Base-by-base conservation (phyloP, 2,329 filamentous ascomycete genomes). In the Trichophyton equinum region DNA sequence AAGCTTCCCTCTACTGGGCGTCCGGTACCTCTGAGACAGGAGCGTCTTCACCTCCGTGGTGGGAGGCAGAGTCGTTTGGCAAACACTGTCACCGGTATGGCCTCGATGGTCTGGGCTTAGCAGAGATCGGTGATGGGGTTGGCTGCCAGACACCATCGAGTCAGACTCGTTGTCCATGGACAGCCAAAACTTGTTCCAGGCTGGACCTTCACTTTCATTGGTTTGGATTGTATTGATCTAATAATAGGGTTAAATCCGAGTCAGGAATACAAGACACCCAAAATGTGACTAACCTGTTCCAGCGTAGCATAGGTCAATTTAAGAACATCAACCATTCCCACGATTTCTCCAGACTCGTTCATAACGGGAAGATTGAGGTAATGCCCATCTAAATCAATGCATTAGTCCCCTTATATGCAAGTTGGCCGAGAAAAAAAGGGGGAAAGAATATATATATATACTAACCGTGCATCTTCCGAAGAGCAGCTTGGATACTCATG, bases 171-270 rank as follows among this genome's bases (percentile, higher is more conserved):
- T 85, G 73, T 97, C 85, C 68, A 99, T 85, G 0, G 94, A 97
- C 66, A 97, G 81, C 94, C 94, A 99, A 78, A 99, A 99, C 76
- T 97, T 99, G 79, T 96, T 97, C 94, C 94, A 99, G 5, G 94
- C 94, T 4, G 94, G 94, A 0, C 94, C 94, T 76, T 99, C 94
- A 68, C 85, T 90, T 71, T 96, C 92, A 47, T 84, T 83, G 59
- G 86, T 91, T 46, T 83, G 85, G 86, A 99, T 97, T 62, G 89
- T 91, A 78, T 97, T 97, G 71, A 87, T 85, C 81, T 86, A 65
- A 15, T 58, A 33, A n/a, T 53, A 62, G 7, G 53, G 1, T 53
- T 38, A 51, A 9, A 22, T 22, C 18, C 40, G 57, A 38, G 44
- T 9, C 36, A 6, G 15, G 36, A 30, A 13, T 44, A 20, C 4